Percentiles rank a stretch among this genome's conserved stretches.
Evolutionary conservation across 2,329 filamentous ascomycete species (phyloP).

Genomic region (Pseudocercospora musae): DNA sequence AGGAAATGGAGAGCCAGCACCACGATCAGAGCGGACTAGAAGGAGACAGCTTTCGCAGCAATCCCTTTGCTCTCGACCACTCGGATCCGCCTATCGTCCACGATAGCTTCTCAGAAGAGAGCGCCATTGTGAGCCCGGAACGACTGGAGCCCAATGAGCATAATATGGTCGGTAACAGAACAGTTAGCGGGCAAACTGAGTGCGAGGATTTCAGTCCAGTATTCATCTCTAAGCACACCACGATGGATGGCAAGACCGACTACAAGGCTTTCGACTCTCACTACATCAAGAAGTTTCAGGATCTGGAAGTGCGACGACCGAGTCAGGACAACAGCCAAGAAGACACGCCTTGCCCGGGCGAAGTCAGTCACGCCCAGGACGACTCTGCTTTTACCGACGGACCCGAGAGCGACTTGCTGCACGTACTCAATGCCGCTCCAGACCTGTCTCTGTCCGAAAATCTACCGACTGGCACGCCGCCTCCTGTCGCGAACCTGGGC

Average conservation of each 20-base stretch:
- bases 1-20: conserved; percentile 10
- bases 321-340: conserved; percentile 8
- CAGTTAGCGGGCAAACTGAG: conserved; percentile 73
- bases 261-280: conserved; percentile 52
- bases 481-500: conserved; percentile 59
- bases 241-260: conserved; percentile 60
- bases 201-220: conserved; percentile 81
- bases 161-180: conserved; percentile 36
- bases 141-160: conserved; percentile 20
- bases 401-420: conserved; percentile 22
- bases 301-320: conserved; percentile 22
- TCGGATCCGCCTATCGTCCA: conserved; percentile 15
- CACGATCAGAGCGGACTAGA: conserved; percentile 5
- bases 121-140: conserved; percentile 13
- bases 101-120: neutral
- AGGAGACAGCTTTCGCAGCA: conserved; percentile 25
- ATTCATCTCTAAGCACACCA: conserved; percentile 67
- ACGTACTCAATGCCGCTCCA: conserved; percentile 8
- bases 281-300: conserved; percentile 29
- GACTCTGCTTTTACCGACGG: conserved; percentile 28
- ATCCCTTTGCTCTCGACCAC: conserved; percentile 25
- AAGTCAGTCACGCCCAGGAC: neutral
- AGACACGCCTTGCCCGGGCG: neutral
- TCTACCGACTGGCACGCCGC: conserved; percentile 61
- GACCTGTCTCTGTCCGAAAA: conserved; percentile 44